Conservation (phyloP, 192 early-diverging fungal genomes). For the Entomortierella beljakovae region DNA sequence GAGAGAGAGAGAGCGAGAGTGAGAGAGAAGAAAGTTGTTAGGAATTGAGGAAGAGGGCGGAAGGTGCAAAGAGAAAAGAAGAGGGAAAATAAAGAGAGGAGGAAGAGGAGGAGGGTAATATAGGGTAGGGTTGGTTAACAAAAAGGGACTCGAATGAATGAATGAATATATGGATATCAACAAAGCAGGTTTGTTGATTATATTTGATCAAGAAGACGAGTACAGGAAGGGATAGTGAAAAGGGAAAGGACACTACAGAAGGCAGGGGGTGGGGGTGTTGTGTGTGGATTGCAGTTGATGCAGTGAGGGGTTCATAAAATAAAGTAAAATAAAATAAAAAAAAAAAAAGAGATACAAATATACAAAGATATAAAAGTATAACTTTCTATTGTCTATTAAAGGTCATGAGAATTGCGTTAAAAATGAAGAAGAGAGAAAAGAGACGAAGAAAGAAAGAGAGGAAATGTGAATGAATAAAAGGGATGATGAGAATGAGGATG, state of each 20-base stretch:
- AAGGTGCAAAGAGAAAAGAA: background rate
- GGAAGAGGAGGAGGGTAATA: background rate
- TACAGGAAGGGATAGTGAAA: background rate
- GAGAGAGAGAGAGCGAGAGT: no score
- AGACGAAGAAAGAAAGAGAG: no score
- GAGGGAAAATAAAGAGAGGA: background rate
- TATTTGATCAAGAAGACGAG: background rate
- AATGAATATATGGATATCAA: background rate
- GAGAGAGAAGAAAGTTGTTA: no score
- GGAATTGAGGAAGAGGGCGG: constrained; percentile 1
- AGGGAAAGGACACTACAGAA: background rate
- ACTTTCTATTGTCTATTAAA: background rate
- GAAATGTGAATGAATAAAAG: no score
- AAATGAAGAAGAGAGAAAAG: background rate
- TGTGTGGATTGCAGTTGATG: background rate
- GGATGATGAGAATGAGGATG: no score
- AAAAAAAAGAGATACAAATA: background rate
- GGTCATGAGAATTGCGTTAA: background rate
- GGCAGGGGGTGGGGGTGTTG: background rate
- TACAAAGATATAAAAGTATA: background rate
- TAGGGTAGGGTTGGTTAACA: background rate
- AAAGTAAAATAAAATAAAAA: background rate
- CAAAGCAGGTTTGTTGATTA: background rate
- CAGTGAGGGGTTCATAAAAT: background rate
- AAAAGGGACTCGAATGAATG: background rate